These are phyloP conservation scores for Globisporangium ultimum DNA, from an alignment of 352 stramenopile genomes.

Conservation along the genomic window DNA sequence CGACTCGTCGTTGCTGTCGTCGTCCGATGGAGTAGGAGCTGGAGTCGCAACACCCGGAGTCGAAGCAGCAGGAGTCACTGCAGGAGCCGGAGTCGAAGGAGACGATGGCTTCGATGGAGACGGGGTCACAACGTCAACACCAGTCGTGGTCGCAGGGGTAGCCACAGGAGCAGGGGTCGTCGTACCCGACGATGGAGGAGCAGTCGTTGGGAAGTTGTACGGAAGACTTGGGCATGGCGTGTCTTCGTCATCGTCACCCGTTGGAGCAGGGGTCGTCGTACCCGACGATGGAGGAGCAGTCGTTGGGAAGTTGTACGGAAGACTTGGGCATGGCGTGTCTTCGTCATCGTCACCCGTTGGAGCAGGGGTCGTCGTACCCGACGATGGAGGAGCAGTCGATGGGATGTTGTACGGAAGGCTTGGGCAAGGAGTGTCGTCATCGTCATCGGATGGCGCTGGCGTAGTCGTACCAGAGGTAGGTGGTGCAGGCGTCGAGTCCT, in stretches of 20 bases:
- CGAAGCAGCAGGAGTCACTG: too few relatives aligned
- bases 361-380: neutral
- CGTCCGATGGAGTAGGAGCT: too few relatives aligned
- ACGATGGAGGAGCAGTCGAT: neutral
- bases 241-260: too few relatives aligned
- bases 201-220: too few relatives aligned
- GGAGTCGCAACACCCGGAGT: too few relatives aligned
- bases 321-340: neutral
- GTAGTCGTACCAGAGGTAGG: neutral
- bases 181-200: neutral
- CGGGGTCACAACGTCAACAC: neutral
- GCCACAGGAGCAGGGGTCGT: neutral
- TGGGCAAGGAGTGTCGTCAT: constrained; percentile 6
- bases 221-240: too few relatives aligned
- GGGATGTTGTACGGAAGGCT: constrained; percentile 3
- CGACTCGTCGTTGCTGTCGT: too few relatives aligned
- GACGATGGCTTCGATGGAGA: neutral
- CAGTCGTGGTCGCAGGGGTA: too few relatives aligned
- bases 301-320: neutral
- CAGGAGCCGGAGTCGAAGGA: too few relatives aligned
- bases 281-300: neutral
- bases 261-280: neutral
- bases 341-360: neutral
- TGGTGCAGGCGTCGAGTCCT: neutral
- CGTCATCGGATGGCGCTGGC: neutral